Percentiles rank a stretch among this genome's conserved stretches.
Conservation (phyloP, 2,329 filamentous ascomycete species). For the Colletotrichum sojae region DNA sequence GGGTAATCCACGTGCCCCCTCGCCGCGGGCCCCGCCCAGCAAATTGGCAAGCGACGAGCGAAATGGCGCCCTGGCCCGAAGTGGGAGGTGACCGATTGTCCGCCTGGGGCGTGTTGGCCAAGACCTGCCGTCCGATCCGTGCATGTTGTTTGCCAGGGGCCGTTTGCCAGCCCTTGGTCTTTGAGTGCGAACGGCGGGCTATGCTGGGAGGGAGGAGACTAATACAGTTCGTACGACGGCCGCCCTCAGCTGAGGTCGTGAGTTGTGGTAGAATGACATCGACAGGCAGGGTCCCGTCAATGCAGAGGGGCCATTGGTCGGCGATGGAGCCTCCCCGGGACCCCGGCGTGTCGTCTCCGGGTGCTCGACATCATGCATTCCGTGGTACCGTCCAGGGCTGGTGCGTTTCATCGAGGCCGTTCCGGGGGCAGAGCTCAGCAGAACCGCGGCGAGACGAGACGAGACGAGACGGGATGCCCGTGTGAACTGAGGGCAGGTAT, state of each 20-base stretch:
- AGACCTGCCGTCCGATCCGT: slow-evolving; percentile 40
- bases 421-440: slow-evolving; percentile 28
- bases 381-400: slow-evolving; percentile 24
- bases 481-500: slow-evolving; percentile 7
- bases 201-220: slow-evolving; percentile 12
- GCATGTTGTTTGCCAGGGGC: slow-evolving; percentile 12
- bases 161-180: slow-evolving; percentile 17
- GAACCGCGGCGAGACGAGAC: slow-evolving; percentile 11
- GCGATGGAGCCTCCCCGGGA: neutral
- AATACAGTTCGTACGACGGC: neutral
- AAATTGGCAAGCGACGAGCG: slow-evolving; percentile 36
- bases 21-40: neutral
- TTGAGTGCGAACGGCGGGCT: slow-evolving; percentile 3
- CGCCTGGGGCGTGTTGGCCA: slow-evolving; percentile 31
- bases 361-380: slow-evolving; percentile 33
- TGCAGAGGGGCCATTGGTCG: slow-evolving; percentile 24
- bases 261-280: slow-evolving; percentile 15
- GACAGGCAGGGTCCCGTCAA: slow-evolving; percentile 16
- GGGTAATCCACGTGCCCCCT: slow-evolving; percentile 36
- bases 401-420: slow-evolving; percentile 35
- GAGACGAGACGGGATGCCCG: slow-evolving; percentile 36
- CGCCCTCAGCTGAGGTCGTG: slow-evolving; percentile 3
- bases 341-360: slow-evolving; percentile 6
- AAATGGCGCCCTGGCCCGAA: slow-evolving; percentile 35
- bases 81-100: slow-evolving; percentile 28